Evolutionary conservation across 768 basidiomycete genomes (phyloP).

Genomic region (Dictyophora rubrovolvata): DNA sequence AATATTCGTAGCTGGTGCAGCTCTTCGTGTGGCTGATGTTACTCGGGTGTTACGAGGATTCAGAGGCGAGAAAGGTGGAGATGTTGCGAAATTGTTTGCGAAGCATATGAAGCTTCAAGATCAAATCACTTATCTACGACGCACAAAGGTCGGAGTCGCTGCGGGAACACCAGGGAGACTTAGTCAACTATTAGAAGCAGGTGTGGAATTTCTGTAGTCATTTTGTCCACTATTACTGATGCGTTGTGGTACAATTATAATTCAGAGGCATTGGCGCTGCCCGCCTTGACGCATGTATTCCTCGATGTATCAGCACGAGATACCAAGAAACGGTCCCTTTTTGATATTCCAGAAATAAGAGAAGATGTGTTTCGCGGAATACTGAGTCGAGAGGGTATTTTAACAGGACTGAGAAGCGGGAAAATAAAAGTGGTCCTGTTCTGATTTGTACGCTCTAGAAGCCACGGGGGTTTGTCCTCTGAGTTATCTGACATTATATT

Average conservation of each 20-base stretch:
- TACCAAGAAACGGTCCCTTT: constrained; percentile 59
- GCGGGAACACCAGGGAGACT: constrained; percentile 89
- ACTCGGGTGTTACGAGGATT: constrained; percentile 62
- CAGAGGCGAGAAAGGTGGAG: constrained; percentile 74
- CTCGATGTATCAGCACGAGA: constrained; percentile 69
- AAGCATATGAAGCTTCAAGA: constrained; percentile 88
- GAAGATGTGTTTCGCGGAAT: constrained; percentile 72
- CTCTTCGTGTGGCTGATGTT: constrained; percentile 84
- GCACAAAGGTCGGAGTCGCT: constrained; percentile 80
- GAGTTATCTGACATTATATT: constrained; percentile 49
- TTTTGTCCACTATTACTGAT: constrained; percentile 25
- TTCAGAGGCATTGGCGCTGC: constrained; percentile 59
- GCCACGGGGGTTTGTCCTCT: constrained; percentile 82
- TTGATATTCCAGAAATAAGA: constrained; percentile 79
- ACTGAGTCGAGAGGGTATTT: constrained; percentile 49
- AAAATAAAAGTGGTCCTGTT: constrained; percentile 76
- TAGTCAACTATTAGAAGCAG: constrained; percentile 54
- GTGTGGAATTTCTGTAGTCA: constrained; percentile 37
- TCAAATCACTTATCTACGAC: constrained; percentile 72
- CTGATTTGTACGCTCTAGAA: constrained; percentile 52
- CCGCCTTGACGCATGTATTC: constrained; percentile 75
- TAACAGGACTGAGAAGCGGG: constrained; percentile 56
- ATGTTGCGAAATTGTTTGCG: constrained; percentile 92
- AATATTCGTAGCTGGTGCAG: constrained; percentile 78
- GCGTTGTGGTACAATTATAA: not conserved